Percentiles rank a stretch among this genome's conserved stretches.
Conservation (phyloP, 2,329 filamentous ascomycete species). For the Zymoseptoria passerinii region DNA sequence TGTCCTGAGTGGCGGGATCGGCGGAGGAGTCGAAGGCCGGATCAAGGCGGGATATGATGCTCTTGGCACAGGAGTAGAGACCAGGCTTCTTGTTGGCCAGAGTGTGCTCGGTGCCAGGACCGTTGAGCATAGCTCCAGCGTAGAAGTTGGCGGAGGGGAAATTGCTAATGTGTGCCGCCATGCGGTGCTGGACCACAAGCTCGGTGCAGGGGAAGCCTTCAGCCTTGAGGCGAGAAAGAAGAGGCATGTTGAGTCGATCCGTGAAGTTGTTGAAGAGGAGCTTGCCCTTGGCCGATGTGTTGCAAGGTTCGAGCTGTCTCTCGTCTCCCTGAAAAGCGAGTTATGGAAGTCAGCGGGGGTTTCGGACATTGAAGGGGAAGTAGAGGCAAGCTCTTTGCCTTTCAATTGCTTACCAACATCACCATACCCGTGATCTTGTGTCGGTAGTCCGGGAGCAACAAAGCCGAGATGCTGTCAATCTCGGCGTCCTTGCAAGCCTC, state of each 20-base stretch:
- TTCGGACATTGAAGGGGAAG: no score
- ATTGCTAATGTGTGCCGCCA: constrained; percentile 2
- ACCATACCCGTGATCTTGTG: constrained; percentile 14
- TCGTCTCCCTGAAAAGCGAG: no score
- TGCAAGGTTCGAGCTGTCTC: constrained; percentile 13
- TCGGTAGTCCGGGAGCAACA: constrained; percentile 9
- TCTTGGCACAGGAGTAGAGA: constrained; percentile 6
- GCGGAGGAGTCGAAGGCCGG: not conserved
- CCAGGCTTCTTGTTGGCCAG: constrained; percentile 10
- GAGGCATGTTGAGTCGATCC: constrained; percentile 9
- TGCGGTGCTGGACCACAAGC: constrained; percentile 15
- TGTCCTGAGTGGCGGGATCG: constrained; percentile 4
- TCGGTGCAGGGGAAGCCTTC: constrained; percentile 14
- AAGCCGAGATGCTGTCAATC: constrained; percentile 11
- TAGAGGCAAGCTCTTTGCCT: no score
- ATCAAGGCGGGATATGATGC: constrained; percentile 6
- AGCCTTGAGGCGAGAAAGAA: constrained; percentile 10
- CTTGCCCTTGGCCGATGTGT: constrained; percentile 9
- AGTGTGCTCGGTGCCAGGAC: constrained; percentile 4
- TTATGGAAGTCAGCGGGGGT: no score
- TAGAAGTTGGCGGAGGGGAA: constrained; percentile 16
- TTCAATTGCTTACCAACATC: constrained; percentile 15
- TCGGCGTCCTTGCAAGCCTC: constrained; percentile 18
- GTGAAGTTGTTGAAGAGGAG: constrained; percentile 13
- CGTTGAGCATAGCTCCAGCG: constrained; percentile 9